These are phyloP conservation scores for Acer negundo DNA, from an alignment of 345 rosid genomes.

Conservation along the genomic window DNA sequence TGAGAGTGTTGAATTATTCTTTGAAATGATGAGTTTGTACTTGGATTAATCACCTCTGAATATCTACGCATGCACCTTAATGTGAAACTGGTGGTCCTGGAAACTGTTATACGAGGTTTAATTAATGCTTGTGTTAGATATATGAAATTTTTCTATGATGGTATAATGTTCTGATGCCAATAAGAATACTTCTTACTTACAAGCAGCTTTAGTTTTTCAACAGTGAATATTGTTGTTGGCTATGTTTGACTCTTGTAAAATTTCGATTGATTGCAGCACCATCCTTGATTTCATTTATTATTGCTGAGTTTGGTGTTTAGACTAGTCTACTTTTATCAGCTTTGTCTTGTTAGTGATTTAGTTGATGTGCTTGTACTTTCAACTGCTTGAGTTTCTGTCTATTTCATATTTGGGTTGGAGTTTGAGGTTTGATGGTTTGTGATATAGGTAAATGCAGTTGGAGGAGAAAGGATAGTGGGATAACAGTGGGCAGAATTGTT, in stretches of 20 bases:
- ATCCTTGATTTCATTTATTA: too few species aligned
- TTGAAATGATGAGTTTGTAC: background rate
- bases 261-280: too few species aligned
- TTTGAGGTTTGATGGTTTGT: conserved; percentile 18
- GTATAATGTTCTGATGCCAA: too few species aligned
- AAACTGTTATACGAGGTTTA: background rate
- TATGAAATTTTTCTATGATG: too few species aligned
- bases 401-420: background rate
- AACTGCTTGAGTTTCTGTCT: background rate
- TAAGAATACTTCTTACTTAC: too few species aligned
- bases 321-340: background rate
- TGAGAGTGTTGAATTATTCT: too few species aligned
- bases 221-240: too few species aligned
- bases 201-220: too few species aligned
- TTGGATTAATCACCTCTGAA: background rate
- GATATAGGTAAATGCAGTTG: conserved; percentile 54
- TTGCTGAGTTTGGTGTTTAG: too few species aligned
- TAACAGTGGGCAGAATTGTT: conserved; percentile 46
- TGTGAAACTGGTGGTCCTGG: background rate
- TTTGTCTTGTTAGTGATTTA: background rate
- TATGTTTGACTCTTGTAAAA: too few species aligned
- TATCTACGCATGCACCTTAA: background rate
- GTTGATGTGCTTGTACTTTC: background rate
- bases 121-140: background rate
- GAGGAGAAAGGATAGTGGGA: conserved; percentile 55